A percentile compares a stretch with the other conserved stretches of the same genome.
Conservation (phyloP, 495 filamentous ascomycete genomes). For the Gamarada debralockiae region DNA sequence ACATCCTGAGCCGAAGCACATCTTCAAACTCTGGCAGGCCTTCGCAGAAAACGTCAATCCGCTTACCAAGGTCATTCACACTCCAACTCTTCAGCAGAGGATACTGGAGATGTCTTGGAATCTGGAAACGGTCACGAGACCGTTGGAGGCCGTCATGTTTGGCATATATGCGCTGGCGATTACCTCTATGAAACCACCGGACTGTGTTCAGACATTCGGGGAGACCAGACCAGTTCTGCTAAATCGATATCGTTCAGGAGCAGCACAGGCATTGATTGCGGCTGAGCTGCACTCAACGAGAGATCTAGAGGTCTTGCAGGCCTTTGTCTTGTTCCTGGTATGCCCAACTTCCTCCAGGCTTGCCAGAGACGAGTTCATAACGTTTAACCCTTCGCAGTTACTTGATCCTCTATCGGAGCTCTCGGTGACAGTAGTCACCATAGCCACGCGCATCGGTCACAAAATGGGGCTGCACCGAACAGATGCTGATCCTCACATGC, state of each 20-base stretch:
- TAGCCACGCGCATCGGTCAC: constrained; percentile 73
- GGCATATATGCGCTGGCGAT: constrained; percentile 47
- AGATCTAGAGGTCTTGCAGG: constrained; percentile 41
- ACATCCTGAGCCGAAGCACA: constrained; percentile 61
- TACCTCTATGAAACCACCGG: constrained; percentile 41
- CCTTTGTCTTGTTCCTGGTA: constrained; percentile 48
- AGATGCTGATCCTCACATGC: constrained; percentile 57
- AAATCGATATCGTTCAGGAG: constrained; percentile 37
- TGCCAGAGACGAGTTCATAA: background rate
- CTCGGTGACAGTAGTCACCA: constrained; percentile 58
- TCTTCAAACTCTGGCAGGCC: constrained; percentile 65
- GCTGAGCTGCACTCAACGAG: constrained; percentile 33
- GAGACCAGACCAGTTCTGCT: constrained; percentile 32
- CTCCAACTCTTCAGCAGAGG: constrained; percentile 50
- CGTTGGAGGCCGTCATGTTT: constrained; percentile 45
- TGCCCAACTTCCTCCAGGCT: constrained; percentile 3
- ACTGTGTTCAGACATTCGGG: constrained; percentile 37
- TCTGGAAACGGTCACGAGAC: constrained; percentile 37
- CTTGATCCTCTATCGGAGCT: background rate
- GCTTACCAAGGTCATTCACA: constrained; percentile 64
- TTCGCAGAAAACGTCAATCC: constrained; percentile 65
- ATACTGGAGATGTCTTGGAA: constrained; percentile 33
- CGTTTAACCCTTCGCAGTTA: background rate
- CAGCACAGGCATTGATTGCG: constrained; percentile 31
- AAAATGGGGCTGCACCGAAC: constrained; percentile 76